Base-by-base conservation (phyloP, 305 asterid genomes). In the Ilex paraguariensis region DNA sequence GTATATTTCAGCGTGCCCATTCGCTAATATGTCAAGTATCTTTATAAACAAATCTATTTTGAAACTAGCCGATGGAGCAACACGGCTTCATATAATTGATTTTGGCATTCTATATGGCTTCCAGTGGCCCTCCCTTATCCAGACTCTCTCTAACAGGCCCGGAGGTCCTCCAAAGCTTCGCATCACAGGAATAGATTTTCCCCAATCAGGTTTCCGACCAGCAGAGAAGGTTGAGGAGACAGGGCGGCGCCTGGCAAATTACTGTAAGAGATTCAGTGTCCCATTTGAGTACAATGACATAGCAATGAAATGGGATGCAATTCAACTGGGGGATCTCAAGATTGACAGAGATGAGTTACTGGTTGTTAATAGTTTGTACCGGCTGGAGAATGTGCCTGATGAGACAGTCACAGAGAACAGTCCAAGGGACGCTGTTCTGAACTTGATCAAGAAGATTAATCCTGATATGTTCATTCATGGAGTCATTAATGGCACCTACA, bases 111-210 rank as follows among this genome's bases (percentile, higher is more conserved):
- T 74, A 14, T 81, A 83, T 45, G 95, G 95, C 8, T 90, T 87
- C 13, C 96, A 90, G 21, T 90, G 95, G 92, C 95, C 97, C 1
- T 87, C 95, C 63, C 75, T 90, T 8, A 83, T 87, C 57, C 95
- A 87, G 56, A 81, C 88, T 13, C 59, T 85, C n/a, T 90, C 92
- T 3, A 44, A 76, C 40, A 67, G 84, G 75, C 84, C 83, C 0
- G 88, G 81, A 0, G 96, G 96, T 7, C 81, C 95, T 17, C 95
- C 97, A 0, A 3, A 10, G 52, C 71, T 85, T 67, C 82, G 72
- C 10, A 73, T 90, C 13, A 87, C 95, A 0, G 90, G 96, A 12
- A 75, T 85, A 15, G 97, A 90, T 59, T 79, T 77, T 56, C 92
- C 97, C 14, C 95, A 84, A 61, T 81, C 92, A 2, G 95, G 97